Evolutionary conservation across 2,329 filamentous ascomycete genomes (phyloP).

Genomic region (Sordariomycetes sp.): DNA sequence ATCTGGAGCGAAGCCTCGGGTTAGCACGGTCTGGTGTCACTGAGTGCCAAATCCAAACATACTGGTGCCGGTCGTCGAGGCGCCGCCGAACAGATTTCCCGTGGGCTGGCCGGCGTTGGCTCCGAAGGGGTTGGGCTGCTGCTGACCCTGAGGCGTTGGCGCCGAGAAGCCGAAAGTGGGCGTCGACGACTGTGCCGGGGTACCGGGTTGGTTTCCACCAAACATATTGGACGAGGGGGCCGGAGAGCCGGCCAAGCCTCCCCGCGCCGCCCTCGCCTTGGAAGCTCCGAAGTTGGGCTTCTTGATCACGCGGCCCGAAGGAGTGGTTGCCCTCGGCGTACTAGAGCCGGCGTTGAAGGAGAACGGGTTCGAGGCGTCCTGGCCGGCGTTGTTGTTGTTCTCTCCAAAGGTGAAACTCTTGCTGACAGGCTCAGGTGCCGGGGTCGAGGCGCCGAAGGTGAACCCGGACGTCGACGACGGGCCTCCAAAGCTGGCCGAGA

Average conservation of each 20-base stretch:
- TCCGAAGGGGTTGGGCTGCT: constrained; percentile 7
- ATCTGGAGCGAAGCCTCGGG: constrained; percentile 30
- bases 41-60: constrained; percentile 15
- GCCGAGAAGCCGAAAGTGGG: constrained; percentile 3
- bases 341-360: constrained; percentile 14
- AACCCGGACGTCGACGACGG: constrained; percentile 1
- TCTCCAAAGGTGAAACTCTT: constrained; percentile 17
- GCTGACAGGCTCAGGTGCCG: constrained; percentile 4
- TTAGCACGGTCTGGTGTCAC: constrained; percentile 17
- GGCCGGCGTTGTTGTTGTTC: constrained; percentile 11
- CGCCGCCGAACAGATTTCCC: constrained; percentile 22
- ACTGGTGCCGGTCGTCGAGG: constrained; percentile 31
- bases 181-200: constrained; percentile 10
- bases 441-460: constrained; percentile 1
- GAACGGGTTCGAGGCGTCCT: constrained; percentile 26
- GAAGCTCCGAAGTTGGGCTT: constrained; percentile 8
- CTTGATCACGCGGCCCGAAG: constrained; percentile 1
- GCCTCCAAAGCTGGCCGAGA: constrained; percentile 12
- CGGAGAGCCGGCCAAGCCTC: constrained; percentile 15
- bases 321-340: constrained; percentile 1
- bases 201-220: constrained; percentile 5
- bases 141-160: constrained; percentile 5
- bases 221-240: neutral
- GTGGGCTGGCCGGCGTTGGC: constrained; percentile 9
- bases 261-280: constrained; percentile 5